Conservation (phyloP, 129 eudicot genomes). For the Solidago caesia region DNA sequence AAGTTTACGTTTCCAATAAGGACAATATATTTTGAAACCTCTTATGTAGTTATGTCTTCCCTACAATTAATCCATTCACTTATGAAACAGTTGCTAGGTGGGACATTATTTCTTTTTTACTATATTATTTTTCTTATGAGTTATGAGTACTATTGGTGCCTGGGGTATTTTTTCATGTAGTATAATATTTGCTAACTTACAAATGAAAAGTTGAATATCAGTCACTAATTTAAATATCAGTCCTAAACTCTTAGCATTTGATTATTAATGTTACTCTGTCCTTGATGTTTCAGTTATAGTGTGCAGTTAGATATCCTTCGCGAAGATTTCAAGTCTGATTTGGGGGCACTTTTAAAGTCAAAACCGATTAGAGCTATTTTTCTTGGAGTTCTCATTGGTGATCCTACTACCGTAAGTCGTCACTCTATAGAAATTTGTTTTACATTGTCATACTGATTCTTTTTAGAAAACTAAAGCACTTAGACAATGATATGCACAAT, state of each 20-base stretch:
- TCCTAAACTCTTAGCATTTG: background rate
- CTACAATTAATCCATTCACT: constrained; percentile 96
- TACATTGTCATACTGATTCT: too few relatives aligned
- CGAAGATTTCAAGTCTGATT: constrained; percentile 83
- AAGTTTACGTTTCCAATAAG: constrained; percentile 60
- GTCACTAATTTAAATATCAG: background rate
- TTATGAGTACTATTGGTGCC: constrained; percentile 4
- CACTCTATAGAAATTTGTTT: too few relatives aligned
- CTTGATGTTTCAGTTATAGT: constrained; percentile 54
- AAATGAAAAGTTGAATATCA: constrained; percentile 5
- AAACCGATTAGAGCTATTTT: constrained; percentile 81
- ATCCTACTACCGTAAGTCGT: constrained; percentile 54
- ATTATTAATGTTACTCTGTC: constrained; percentile 2
- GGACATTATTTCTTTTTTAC: constrained; percentile 12
- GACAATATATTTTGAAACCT: constrained; percentile 83
- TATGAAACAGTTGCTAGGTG: constrained; percentile 69
- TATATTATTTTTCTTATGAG: background rate
- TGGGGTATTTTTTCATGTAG: background rate
- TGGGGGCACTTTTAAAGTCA: constrained; percentile 76
- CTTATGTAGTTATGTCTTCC: constrained; percentile 69
- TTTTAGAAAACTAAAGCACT: too few relatives aligned
- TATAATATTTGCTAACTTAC: background rate
- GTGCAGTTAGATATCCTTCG: constrained; percentile 78
- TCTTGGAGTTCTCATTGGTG: constrained; percentile 93
- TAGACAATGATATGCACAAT: too few relatives aligned